Conservation (phyloP, 805 yeast species). For the Teunomyces aglyptinius region DNA sequence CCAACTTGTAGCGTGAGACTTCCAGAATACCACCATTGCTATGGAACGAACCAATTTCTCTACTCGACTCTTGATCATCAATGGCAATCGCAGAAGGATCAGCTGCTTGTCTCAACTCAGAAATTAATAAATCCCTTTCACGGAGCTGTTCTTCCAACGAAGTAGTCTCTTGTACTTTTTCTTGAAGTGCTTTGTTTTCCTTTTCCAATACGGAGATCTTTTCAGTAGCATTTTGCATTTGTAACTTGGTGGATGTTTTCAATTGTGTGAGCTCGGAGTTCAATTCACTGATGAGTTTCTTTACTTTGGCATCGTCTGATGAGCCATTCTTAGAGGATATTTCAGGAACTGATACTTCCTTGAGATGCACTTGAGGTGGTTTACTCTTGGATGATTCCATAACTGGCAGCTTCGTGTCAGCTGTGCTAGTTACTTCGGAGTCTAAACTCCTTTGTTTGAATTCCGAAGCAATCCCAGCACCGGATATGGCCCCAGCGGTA, state of each 20-base stretch:
- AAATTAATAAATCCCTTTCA: conserved; percentile 32
- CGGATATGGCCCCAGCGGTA: neutral
- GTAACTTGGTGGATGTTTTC: conserved; percentile 36
- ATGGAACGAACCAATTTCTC: conserved; percentile 7
- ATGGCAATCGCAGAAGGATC: conserved; percentile 25
- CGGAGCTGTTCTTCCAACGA: conserved; percentile 19
- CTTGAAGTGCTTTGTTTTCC: conserved; percentile 16
- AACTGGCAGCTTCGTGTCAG: no score
- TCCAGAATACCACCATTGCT: conserved; percentile 22
- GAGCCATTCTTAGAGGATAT: neutral
- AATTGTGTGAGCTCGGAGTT: conserved; percentile 32
- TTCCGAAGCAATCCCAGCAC: neutral
- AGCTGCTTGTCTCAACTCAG: conserved; percentile 28
- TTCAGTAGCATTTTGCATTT: conserved; percentile 57
- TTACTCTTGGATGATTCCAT: neutral
- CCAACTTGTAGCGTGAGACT: conserved; percentile 39
- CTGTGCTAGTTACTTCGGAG: neutral
- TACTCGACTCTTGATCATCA: conserved; percentile 14
- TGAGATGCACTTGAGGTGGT: neutral
- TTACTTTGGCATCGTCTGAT: conserved; percentile 26
- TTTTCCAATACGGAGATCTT: conserved; percentile 50
- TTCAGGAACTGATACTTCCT: neutral
- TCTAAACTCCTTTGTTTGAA: conserved; percentile 6
- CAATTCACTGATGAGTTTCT: conserved; percentile 30
- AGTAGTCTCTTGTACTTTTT: conserved; percentile 8